phyloP scores from a whole-genome alignment of 352 stramenopile species.

The Phytophthora crassamura region DNA sequence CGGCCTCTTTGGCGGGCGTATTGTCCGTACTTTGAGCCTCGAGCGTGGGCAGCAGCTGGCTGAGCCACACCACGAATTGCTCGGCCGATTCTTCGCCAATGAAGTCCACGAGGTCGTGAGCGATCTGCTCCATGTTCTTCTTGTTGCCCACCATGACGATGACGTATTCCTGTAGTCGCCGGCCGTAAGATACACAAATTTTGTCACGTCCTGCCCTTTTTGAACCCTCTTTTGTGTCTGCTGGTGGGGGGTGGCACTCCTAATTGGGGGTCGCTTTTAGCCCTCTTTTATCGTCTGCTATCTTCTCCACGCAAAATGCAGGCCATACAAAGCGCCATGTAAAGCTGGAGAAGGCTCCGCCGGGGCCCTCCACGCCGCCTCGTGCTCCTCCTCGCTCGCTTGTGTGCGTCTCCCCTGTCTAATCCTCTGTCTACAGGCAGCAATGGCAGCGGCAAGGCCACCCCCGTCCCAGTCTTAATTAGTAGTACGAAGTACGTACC shows the following conservation, averaged over 20 bases:
- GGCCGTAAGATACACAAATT: slow-evolving; percentile 19
- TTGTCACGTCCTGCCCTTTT: slow-evolving; percentile 33
- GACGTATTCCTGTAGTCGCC: slow-evolving; percentile 75
- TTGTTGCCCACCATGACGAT: slow-evolving; percentile 90
- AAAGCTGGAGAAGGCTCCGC: no score
- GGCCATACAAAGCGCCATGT: slow-evolving; percentile 26
- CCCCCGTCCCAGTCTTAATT: slow-evolving; percentile 21
- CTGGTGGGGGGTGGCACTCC: slow-evolving; percentile 24
- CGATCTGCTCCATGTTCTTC: slow-evolving; percentile 87
- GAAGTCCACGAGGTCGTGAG: slow-evolving; percentile 83
- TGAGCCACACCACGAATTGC: slow-evolving; percentile 79
- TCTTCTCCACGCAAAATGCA: slow-evolving; percentile 35
- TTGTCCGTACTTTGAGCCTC: slow-evolving; percentile 35
- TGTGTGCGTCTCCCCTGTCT: not conserved
- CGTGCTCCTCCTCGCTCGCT: not conserved
- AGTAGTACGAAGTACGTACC: slow-evolving; percentile 53
- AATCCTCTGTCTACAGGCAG: slow-evolving; percentile 14
- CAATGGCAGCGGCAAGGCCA: slow-evolving; percentile 29
- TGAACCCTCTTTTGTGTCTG: slow-evolving; percentile 30
- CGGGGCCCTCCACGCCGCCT: not conserved
- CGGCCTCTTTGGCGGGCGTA: not conserved
- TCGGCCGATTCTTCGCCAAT: slow-evolving; percentile 82
- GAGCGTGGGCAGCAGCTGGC: slow-evolving; percentile 56
- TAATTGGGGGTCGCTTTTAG: slow-evolving; percentile 28
- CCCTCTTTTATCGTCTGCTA: slow-evolving; percentile 36